Percentiles rank a stretch among this genome's conserved stretches.
These are phyloP conservation scores for Penicillium sp. DNA, from an alignment of 2,329 filamentous ascomycete genomes.

Conservation along the genomic window DNA sequence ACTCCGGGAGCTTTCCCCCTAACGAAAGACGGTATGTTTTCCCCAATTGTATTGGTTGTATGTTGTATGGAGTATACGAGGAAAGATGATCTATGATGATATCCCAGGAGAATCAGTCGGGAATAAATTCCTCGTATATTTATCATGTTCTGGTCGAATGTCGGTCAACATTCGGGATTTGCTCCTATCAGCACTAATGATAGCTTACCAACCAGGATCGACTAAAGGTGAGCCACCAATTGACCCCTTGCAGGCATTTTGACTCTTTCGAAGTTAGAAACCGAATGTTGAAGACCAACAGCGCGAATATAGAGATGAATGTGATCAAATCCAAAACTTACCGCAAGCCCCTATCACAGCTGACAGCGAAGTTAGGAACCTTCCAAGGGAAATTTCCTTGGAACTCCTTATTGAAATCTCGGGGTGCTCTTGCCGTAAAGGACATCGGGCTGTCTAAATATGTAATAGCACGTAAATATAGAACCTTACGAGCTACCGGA, in stretches of 20 bases:
- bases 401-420: slow-evolving; percentile 10
- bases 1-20: background rate
- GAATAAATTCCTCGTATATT: background rate
- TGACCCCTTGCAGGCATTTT: slow-evolving; percentile 7
- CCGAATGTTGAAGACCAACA: background rate
- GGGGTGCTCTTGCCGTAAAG: slow-evolving; percentile 5
- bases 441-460: background rate
- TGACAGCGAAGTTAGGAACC: background rate
- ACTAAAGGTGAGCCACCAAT: slow-evolving; percentile 10
- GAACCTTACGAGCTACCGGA: background rate
- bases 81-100: background rate
- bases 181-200: slow-evolving; percentile 8
- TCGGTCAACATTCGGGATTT: slow-evolving; percentile 17
- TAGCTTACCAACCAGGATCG: slow-evolving; percentile 5
- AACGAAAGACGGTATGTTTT: background rate
- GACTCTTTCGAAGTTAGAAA: background rate
- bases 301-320: background rate
- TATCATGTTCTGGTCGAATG: slow-evolving; percentile 11
- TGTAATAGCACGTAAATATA: background rate
- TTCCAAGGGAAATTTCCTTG: no score
- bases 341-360: background rate
- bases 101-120: background rate
- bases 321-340: background rate
- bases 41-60: no score
- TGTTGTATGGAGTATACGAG: background rate